Conservation (phyloP, 805 yeast genomes). For the Scheffersomyces spartinae region DNA sequence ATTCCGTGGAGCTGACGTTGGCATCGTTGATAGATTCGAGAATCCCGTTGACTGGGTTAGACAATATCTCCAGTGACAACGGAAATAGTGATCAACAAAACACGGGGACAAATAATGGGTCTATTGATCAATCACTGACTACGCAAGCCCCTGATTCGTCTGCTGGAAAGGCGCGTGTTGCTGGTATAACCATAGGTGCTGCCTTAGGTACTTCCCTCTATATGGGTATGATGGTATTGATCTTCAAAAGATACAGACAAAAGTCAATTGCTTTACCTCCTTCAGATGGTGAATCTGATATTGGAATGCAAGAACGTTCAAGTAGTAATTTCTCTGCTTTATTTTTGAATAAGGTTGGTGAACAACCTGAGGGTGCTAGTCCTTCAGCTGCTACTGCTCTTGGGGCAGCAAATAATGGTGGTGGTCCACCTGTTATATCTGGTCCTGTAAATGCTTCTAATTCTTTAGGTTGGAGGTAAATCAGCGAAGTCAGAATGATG, state of each 20-base stretch:
- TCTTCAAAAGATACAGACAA: constrained; percentile 39
- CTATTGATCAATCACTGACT: no score
- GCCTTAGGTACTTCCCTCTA: constrained; percentile 65
- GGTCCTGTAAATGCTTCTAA: constrained; percentile 61
- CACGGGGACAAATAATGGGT: constrained; percentile 16
- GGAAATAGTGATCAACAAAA: constrained; percentile 2
- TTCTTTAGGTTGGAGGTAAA: constrained; percentile 56
- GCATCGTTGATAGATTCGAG: constrained; percentile 63
- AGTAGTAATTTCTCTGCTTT: background rate
- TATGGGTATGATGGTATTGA: constrained; percentile 45
- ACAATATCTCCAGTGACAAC: constrained; percentile 9
- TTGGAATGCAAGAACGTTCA: constrained; percentile 7
- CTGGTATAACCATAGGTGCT: constrained; percentile 78
- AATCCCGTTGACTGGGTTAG: constrained; percentile 44
- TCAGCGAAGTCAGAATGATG: no score
- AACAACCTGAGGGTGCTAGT: constrained; percentile 5
- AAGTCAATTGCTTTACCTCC: constrained; percentile 27
- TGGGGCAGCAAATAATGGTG: constrained; percentile 11
- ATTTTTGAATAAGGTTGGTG: constrained; percentile 1
- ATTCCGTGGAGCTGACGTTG: constrained; percentile 41
- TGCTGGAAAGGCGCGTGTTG: constrained; percentile 41
- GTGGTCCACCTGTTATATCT: constrained; percentile 18
- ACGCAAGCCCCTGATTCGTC: no score
- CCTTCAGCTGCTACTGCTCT: constrained; percentile 8
- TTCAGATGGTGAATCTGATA: constrained; percentile 26